Evolutionary conservation across 2,329 filamentous ascomycete genomes (phyloP), one percentile per base, ranked within the genome.

Genomic region (Dactylellina sp.): DNA sequence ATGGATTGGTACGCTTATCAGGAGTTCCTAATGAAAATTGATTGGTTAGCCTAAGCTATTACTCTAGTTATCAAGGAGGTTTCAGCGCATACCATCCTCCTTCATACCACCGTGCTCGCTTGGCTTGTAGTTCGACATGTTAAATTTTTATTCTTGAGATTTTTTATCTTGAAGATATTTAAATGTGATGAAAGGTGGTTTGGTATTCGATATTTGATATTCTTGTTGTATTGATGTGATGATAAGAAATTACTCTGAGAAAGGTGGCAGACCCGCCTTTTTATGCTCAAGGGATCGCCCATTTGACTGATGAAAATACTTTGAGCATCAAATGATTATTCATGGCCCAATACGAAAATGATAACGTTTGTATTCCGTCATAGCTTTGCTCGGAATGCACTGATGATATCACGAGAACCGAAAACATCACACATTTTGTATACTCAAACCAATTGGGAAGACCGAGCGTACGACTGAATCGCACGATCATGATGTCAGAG

Each of bases 41-140:
- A 32, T 3, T 32, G 32, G 12, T 35, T 28, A 59, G 52, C 22
- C 24, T 14, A 22, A 7, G 12, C 40, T 16, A 37, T 25, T 5
- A 16, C 18, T 12, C 6, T 9, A 11, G n/a, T n/a, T 22, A 28
- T 25, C 16, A 25, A 39, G 18, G 12, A 25, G 24, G 22, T 32
- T 9, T 9, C 4, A 46, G 3, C n/a, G 3, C 59, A 9, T 72
- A 72, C 68, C 68, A 16, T 72, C 68, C 39, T 64, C 53, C 46
- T 63, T 72, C 35, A 72, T n/a, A 14, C 68, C 68, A 20, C 40
- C 40, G 24, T 72, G 25, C 44, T 72, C 68, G 39, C 32, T 72
- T 59, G 68, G 68, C 60, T 72, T 72, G 28, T 72, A 72, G 28
- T 50, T 18, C 16, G 65, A 63, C 52, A 64, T 60, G n/a, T 46